phyloP scores from a whole-genome alignment of 805 yeast genomes.

The Wickerhamomyces canadensis region DNA sequence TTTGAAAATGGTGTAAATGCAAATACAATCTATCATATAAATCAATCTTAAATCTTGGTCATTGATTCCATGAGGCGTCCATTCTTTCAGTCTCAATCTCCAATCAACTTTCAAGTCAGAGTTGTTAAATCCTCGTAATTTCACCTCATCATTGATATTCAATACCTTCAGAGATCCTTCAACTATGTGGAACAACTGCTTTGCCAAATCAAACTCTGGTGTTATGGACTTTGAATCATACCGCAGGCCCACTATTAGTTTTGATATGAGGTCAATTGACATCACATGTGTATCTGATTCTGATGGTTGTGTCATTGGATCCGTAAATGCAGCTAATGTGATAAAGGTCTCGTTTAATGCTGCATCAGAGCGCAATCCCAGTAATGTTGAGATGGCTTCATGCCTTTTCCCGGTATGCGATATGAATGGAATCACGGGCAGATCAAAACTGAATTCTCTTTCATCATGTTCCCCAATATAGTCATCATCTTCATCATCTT shows the following conservation, averaged over 20 bases:
- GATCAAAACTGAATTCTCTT: constrained; percentile 27
- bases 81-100: constrained; percentile 25
- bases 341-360: constrained; percentile 12
- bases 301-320: constrained; percentile 67
- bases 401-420: constrained; percentile 28
- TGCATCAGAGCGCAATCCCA: constrained; percentile 19
- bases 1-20: constrained; percentile 39
- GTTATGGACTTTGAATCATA: constrained; percentile 24
- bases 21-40: constrained; percentile 39
- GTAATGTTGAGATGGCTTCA: constrained; percentile 22
- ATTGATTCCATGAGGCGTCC: constrained; percentile 33
- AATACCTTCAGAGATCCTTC: constrained; percentile 30
- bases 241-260: constrained; percentile 35
- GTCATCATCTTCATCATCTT: background rate
- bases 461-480: constrained; percentile 10
- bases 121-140: constrained; percentile 35
- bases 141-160: constrained; percentile 38
- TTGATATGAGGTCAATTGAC: constrained; percentile 52
- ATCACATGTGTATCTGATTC: constrained; percentile 48
- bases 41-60: constrained; percentile 37
- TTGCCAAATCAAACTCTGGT: constrained; percentile 30
- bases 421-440: constrained; percentile 18
- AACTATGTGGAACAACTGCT: constrained; percentile 30
- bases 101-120: constrained; percentile 31
- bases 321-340: constrained; percentile 37